phyloP scores from a whole-genome alignment of 225 moss, liverwort and hornwort genomes.

The Takakia lepidozioides region DNA sequence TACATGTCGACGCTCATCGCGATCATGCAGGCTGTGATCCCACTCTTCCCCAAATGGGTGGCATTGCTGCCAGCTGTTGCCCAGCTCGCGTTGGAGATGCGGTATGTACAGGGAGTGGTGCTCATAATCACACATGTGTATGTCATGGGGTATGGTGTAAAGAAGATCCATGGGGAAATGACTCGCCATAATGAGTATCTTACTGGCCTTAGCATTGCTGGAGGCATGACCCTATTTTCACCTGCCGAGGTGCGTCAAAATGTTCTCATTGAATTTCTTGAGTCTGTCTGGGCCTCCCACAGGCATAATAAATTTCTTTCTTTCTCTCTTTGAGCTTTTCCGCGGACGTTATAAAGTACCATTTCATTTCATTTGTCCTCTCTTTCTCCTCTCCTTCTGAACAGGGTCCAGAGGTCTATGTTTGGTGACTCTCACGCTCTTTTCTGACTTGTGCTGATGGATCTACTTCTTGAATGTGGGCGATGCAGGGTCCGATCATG shows the following conservation, averaged over 20 bases:
- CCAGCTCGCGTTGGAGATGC: slow-evolving; percentile 62
- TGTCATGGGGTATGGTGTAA: slow-evolving; percentile 83
- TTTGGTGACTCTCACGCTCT: background rate
- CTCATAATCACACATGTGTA: slow-evolving; percentile 63
- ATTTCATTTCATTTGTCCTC: background rate
- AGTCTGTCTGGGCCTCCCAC: too few relatives aligned
- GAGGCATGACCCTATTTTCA: slow-evolving; percentile 61
- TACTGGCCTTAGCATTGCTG: slow-evolving; percentile 84
- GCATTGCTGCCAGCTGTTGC: slow-evolving; percentile 55
- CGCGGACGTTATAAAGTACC: background rate
- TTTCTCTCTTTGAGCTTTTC: too few relatives aligned
- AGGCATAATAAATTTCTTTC: too few relatives aligned
- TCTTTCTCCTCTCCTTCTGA: background rate
- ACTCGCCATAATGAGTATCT: slow-evolving; percentile 82
- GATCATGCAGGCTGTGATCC: slow-evolving; percentile 69
- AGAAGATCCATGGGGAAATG: slow-evolving; percentile 78
- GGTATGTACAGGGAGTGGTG: slow-evolving; percentile 45
- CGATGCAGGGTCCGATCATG: slow-evolving; percentile 77
- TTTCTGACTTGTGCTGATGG: background rate
- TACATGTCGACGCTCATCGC: slow-evolving; percentile 80
- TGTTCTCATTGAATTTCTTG: background rate
- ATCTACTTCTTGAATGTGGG: background rate
- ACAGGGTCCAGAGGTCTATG: background rate
- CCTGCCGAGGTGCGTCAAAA: slow-evolving; percentile 40
- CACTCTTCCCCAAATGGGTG: slow-evolving; percentile 83